Base-by-base conservation (phyloP, 2,329 filamentous ascomycete species). In the Neodidymelliopsis sp. region DNA sequence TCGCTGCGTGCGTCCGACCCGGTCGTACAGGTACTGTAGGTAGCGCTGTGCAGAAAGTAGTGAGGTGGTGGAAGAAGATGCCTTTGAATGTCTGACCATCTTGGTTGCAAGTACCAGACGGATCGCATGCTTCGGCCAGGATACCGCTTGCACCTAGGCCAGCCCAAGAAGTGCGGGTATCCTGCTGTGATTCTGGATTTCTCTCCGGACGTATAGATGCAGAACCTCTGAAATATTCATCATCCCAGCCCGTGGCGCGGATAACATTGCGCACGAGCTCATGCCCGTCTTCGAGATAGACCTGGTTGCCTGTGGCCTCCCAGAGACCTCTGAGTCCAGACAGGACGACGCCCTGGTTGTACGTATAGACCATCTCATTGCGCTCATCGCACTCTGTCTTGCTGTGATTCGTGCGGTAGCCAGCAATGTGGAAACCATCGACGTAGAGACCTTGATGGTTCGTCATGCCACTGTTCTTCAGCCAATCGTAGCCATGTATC, bases 271-370 rank as follows among this genome's bases (percentile, higher is more conserved):
- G 79, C 29, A 97, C 79, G 6, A 97, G 82, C n/a, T 75, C 68
- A 70, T 97, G 91, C 0, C 90, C 93, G 48, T 96, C 91, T 15
- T 81, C 73, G 1, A 97, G 79, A 66, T 91, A 97, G 1, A 76
- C 79, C 2, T 77, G 71, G n/a, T 85, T 82, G 10, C 88, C 88
- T 0, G 90, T 96, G 11, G 85, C 85, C 54, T 89, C 82, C 84
- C 89, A 97, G 0, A 97, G 79, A 1, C 87, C 89, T 24, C 90
- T 84, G 45, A 91, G 83, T 10, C 91, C 92, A 4, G 89, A 91
- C 16, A 97, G 81, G 1, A 97, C 66, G 4, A 97, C 91, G 16
- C 92, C 93, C 72, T 97, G 93, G 74, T 97, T 97, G 76, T 97
- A 97, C 0, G 91, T 95, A 73, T 92, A 96, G 7, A 96, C 88